These are phyloP conservation scores for Russula sp. DNA, from an alignment of 768 basidiomycete genomes.

Conservation along the genomic window DNA sequence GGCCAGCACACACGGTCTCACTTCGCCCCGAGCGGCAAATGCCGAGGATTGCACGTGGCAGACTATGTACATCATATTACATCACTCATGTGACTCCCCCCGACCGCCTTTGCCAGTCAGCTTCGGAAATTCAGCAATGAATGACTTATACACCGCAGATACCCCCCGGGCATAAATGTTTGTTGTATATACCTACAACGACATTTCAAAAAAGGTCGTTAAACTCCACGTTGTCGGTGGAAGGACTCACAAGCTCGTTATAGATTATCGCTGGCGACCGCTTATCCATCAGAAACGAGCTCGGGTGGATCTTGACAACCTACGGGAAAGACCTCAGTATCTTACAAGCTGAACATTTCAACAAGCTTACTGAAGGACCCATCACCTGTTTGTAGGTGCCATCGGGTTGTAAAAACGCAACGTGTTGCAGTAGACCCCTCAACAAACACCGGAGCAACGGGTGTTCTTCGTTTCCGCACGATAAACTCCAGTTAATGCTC, in stretches of 20 bases:
- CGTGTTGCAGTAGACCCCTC: constrained; percentile 72
- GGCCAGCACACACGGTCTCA: neutral
- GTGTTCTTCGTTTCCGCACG: constrained; percentile 58
- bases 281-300: constrained; percentile 73
- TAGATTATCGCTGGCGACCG: constrained; percentile 85
- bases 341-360: neutral
- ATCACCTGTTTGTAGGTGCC: constrained; percentile 80
- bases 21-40: neutral
- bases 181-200: constrained; percentile 61
- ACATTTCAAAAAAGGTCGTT: neutral
- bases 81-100: neutral
- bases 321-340: constrained; percentile 24
- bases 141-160: constrained; percentile 64
- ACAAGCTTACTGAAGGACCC: constrained; percentile 51
- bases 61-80: too few relatives aligned
- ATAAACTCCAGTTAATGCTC: constrained; percentile 50
- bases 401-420: constrained; percentile 78
- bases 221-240: neutral
- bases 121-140: constrained; percentile 28
- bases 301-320: constrained; percentile 87
- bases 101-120: neutral
- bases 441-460: constrained; percentile 65
- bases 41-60: neutral
- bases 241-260: constrained; percentile 73
- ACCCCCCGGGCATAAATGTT: constrained; percentile 91